phyloP scores from a whole-genome alignment of 768 basidiomycete species.

The Symmetrospora coprosmae region DNA sequence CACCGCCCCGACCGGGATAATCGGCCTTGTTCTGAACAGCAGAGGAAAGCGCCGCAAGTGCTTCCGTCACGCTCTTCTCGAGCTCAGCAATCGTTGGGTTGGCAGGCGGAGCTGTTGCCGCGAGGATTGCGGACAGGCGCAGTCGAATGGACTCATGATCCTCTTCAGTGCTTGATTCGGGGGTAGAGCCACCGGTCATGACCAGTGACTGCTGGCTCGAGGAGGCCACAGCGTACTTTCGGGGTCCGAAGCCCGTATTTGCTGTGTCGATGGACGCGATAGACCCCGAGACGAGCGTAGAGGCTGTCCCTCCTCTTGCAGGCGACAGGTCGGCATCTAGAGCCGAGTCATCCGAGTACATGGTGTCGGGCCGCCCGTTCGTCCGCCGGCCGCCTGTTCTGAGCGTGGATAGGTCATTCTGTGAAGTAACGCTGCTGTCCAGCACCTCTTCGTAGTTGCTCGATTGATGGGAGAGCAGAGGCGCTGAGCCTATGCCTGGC shows the following conservation, averaged over 20 bases:
- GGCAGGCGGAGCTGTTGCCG: too few relatives aligned
- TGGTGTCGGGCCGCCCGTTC: constrained; percentile 44
- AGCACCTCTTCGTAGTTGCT: too few relatives aligned
- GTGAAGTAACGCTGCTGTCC: neutral
- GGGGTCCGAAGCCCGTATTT: too few relatives aligned
- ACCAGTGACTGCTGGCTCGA: too few relatives aligned
- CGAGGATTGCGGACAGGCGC: too few relatives aligned
- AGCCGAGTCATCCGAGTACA: constrained; percentile 68
- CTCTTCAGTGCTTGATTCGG: too few relatives aligned
- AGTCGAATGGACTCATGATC: too few relatives aligned
- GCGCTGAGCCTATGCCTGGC: neutral
- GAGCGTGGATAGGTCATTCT: neutral
- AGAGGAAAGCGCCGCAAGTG: neutral
- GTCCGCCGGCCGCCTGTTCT: neutral
- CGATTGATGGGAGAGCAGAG: neutral
- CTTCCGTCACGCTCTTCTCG: neutral
- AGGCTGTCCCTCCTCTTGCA: too few relatives aligned
- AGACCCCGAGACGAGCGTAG: neutral
- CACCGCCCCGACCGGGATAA: too few relatives aligned
- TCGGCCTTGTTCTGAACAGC: constrained; percentile 14
- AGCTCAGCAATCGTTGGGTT: neutral
- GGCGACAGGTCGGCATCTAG: constrained; percentile 38
- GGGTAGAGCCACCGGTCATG: too few relatives aligned
- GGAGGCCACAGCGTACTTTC: too few relatives aligned
- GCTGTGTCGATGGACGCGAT: too few relatives aligned